phyloP scores from a whole-genome alignment of 306 rosid species.

The Vachellia collinsii region DNA sequence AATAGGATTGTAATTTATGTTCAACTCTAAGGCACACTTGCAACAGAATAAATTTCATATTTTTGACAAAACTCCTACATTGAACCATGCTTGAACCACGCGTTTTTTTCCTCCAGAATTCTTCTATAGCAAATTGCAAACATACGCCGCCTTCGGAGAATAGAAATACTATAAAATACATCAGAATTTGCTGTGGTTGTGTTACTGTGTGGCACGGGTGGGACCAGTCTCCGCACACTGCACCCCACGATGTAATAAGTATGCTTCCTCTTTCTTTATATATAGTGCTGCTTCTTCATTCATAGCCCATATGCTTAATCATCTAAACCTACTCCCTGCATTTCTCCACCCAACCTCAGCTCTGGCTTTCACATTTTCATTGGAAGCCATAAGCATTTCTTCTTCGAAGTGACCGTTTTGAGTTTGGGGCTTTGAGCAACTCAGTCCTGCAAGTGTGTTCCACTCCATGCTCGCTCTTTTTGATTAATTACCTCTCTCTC shows the following conservation, averaged over 20 bases:
- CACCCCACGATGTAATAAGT: neutral
- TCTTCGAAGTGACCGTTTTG: neutral
- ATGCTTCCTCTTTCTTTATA: neutral
- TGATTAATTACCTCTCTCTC: neutral
- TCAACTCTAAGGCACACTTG: no score
- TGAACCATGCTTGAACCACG: no score
- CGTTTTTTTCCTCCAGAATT: no score
- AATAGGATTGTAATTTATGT: no score
- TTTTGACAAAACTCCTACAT: no score
- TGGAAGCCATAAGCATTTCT: neutral
- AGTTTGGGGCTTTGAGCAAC: neutral
- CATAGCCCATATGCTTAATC: neutral
- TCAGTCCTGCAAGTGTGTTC: slow-evolving; percentile 5
- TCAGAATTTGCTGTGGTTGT: no score
- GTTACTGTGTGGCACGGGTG: neutral
- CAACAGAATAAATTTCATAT: no score
- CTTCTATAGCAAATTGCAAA: no score
- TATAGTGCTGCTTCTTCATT: no score
- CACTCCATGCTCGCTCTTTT: neutral
- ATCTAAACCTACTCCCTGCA: neutral
- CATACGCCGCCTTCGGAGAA: no score
- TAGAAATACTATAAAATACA: no score
- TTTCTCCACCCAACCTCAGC: neutral
- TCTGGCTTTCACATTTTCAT: neutral
- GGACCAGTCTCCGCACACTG: neutral